Conservation (phyloP, 2,329 filamentous ascomycete genomes). For the Colletotrichum magnum region DNA sequence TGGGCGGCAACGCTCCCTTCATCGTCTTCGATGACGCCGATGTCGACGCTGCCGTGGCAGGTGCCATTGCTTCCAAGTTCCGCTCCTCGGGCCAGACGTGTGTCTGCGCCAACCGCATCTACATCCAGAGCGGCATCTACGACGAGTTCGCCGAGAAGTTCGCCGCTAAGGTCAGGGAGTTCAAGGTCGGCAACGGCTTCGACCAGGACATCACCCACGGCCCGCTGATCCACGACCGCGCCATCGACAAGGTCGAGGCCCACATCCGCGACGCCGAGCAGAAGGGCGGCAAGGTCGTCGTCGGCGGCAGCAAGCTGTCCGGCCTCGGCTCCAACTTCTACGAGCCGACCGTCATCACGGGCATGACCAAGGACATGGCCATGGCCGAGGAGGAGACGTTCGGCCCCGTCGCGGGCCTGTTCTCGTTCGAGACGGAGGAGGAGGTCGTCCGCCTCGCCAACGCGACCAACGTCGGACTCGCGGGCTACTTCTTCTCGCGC, state of each 20-base stretch:
- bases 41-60: conserved; percentile 85
- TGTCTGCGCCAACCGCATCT: conserved; percentile 89
- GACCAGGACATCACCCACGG: conserved; percentile 81
- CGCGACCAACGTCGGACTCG: conserved; percentile 85
- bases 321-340: conserved; percentile 82
- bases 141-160: conserved; percentile 80
- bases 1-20: conserved; percentile 95
- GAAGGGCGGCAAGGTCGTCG: conserved; percentile 82
- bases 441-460: conserved; percentile 92
- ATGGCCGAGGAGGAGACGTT: conserved; percentile 94
- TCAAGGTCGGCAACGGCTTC: conserved; percentile 84
- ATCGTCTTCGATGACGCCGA: conserved; percentile 98
- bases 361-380: conserved; percentile 88
- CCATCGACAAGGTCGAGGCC: conserved; percentile 81
- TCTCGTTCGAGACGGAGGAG: conserved; percentile 88
- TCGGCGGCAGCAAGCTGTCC: conserved; percentile 81
- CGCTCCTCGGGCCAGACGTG: conserved; percentile 96
- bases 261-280: conserved; percentile 85
- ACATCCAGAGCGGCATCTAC: conserved; percentile 84
- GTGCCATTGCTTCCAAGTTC: conserved; percentile 91
- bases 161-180: conserved; percentile 78
- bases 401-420: conserved; percentile 91
- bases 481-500: conserved; percentile 91
- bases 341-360: conserved; percentile 88
- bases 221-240: conserved; percentile 87